Base-by-base conservation (phyloP, 208 protist species). In the Trypanosomatidae sp. region DNA sequence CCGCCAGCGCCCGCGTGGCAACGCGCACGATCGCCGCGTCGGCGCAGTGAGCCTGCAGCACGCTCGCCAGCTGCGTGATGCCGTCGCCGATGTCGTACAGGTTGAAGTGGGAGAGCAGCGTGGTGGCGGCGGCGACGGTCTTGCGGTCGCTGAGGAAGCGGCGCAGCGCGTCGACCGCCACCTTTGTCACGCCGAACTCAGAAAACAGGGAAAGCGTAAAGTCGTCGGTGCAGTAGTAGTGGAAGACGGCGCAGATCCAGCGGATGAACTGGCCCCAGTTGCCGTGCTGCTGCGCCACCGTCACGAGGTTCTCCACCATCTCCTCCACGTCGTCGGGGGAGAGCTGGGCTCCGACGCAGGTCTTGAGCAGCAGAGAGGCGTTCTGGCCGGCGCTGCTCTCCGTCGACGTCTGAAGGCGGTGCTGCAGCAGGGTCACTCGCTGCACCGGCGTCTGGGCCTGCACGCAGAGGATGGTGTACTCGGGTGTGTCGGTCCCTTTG, bases 171-270 rank as follows among this genome's bases (percentile, higher is more conserved):
- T 69, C 80, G 33, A 91, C 88, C 8, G 93, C 93, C 52, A 95
- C 72, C 67, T 84, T 73, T 43, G 89, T 84, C 19, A 85, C 90
- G 49, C 84, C 89, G 72, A 94, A 95, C 74, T 97, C 91, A 8
- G 87, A 88, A 73, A 97, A 95, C 0, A 95, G 52, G 6, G 89
- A 95, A 47, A 97, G 69, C 5, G 93, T 97, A 53, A 95, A 80
- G 43, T 95, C 93, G 70, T 97, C 93, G 0, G 93, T 97, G 75
- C 91, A 95, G 85, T 95, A 95, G 79, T 94, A 91, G 80, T 97
- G 93, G n/a, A 91, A 75, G 76, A 97, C 70, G 36, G 93, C 90
- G 74, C 88, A 95, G 39, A 88, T 80, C 93, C 91, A 95, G 39
- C 79, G 73, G 53, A 91, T 67, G 44, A 89, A 86, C n/a, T 93